phyloP scores from a whole-genome alignment of 2,329 filamentous ascomycete genomes.

The Colletotrichum orchidophilum region DNA sequence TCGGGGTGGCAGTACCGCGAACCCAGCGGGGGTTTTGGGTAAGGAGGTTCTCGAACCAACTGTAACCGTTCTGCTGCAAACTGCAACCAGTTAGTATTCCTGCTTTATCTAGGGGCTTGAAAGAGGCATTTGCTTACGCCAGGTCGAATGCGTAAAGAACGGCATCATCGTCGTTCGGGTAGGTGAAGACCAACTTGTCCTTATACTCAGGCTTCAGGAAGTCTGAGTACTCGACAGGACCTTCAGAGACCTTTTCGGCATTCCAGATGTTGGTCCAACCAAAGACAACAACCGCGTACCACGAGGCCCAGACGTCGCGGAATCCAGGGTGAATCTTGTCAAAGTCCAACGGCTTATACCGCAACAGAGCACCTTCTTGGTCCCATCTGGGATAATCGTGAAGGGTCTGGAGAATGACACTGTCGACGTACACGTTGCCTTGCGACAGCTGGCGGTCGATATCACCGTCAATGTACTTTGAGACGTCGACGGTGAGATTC shows the following conservation, averaged over 20 bases:
- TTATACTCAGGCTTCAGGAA: slow-evolving; percentile 60
- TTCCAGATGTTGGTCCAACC: slow-evolving; percentile 50
- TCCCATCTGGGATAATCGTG: slow-evolving; percentile 64
- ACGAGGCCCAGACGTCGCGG: slow-evolving; percentile 50
- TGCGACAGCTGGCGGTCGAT: slow-evolving; percentile 56
- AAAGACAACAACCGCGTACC: slow-evolving; percentile 50
- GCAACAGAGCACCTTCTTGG: slow-evolving; percentile 53
- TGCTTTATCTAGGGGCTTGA: background rate
- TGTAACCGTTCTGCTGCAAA: slow-evolving; percentile 50
- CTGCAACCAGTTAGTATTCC: slow-evolving; percentile 34
- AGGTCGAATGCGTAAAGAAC: slow-evolving; percentile 60
- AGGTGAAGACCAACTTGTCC: slow-evolving; percentile 62
- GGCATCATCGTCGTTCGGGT: slow-evolving; percentile 68
- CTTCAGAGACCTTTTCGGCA: slow-evolving; percentile 42
- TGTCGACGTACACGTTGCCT: slow-evolving; percentile 53
- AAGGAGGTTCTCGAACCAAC: slow-evolving; percentile 58
- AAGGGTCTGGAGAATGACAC: slow-evolving; percentile 58
- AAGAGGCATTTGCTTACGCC: slow-evolving; percentile 47
- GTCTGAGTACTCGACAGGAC: slow-evolving; percentile 52
- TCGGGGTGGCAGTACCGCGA: slow-evolving; percentile 57
- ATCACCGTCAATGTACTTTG: slow-evolving; percentile 61
- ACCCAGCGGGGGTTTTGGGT: slow-evolving; percentile 63
- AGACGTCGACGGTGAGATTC: slow-evolving; percentile 64
- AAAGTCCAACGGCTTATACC: slow-evolving; percentile 59
- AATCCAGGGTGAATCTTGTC: slow-evolving; percentile 51